Percentiles rank a stretch among this genome's conserved stretches.
Evolutionary conservation across 306 rosid species (phyloP).

Genomic region (Quercus robur): DNA sequence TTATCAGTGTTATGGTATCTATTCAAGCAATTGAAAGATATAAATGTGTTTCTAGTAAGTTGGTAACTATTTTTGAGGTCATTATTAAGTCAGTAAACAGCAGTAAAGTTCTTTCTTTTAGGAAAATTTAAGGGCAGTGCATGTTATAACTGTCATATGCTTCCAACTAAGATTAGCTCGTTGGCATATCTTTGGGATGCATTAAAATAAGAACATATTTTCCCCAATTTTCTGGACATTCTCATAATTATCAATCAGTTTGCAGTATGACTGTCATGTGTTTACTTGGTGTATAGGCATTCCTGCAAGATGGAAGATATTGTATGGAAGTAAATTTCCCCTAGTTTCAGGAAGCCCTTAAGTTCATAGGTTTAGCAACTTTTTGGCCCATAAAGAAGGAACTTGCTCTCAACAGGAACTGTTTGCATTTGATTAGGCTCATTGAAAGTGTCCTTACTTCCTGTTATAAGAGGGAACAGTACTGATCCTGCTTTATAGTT

Average conservation of each 20-base stretch:
- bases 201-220: background rate
- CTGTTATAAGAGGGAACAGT: conserved; percentile 4
- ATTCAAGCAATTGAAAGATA: background rate
- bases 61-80: background rate
- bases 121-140: background rate
- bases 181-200: background rate
- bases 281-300: background rate
- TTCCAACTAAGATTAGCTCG: background rate
- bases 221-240: background rate
- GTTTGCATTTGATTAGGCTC: background rate
- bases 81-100: background rate
- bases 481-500: conserved; percentile 3
- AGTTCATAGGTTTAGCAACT: background rate
- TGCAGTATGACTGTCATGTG: background rate
- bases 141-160: background rate
- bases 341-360: background rate
- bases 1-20: background rate
- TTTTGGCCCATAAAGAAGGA: background rate
- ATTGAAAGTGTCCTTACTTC: background rate
- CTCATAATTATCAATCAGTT: background rate
- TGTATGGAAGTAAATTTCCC: background rate
- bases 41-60: background rate
- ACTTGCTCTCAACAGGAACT: background rate
- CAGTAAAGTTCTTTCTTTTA: background rate
- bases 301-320: background rate